Percentiles rank a stretch among this genome's conserved stretches.
phyloP scores from a whole-genome alignment of 176 grass and related monocot genomes.

The Tuctoria greenei region DNA sequence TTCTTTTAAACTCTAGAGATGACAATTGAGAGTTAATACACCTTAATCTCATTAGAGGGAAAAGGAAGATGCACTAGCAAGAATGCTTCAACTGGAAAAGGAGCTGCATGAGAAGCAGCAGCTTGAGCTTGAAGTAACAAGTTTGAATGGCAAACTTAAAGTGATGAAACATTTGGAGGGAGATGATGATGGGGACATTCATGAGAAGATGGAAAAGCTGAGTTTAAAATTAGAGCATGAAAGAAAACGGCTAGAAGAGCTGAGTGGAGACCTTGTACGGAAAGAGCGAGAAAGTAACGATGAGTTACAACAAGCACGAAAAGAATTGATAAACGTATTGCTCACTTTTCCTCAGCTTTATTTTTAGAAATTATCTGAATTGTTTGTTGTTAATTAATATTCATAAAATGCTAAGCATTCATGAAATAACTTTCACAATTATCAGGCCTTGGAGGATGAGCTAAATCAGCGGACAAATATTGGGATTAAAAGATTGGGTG shows the following conservation, averaged over 20 bases:
- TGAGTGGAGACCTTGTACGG: conserved; percentile 64
- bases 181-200: conserved; percentile 79
- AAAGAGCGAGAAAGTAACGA: conserved; percentile 88
- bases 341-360: neutral
- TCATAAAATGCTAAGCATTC: conserved; percentile 11
- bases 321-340: conserved; percentile 74
- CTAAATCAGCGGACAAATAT: conserved; percentile 53
- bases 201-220: conserved; percentile 75
- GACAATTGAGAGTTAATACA: conserved; percentile 32
- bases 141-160: conserved; percentile 79
- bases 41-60: conserved; percentile 61
- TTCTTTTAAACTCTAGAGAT: neutral
- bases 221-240: conserved; percentile 67
- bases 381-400: conserved; percentile 2
- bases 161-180: conserved; percentile 91
- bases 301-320: conserved; percentile 71
- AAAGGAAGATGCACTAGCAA: conserved; percentile 78
- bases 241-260: conserved; percentile 54
- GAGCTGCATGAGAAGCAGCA: conserved; percentile 81
- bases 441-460: conserved; percentile 75
- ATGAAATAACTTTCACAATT: conserved; percentile 25
- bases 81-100: conserved; percentile 81
- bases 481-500: conserved; percentile 92
- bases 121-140: conserved; percentile 82
- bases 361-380: conserved; percentile 4